Evolutionary conservation across 2,329 filamentous ascomycete genomes (phyloP).

Genomic region (Phyllachora maydis): DNA sequence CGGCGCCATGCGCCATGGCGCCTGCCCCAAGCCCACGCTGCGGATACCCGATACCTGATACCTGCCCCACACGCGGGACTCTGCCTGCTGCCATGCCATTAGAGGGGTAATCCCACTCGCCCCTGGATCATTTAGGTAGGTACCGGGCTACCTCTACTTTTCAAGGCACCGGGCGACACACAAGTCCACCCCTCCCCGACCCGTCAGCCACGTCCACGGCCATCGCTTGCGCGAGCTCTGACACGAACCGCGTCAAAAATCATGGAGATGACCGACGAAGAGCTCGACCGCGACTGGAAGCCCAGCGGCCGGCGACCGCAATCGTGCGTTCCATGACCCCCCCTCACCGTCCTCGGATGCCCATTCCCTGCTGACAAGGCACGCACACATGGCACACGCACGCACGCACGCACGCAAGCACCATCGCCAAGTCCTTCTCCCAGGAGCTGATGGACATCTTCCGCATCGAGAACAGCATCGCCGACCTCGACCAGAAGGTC

Average conservation of each 20-base stretch:
- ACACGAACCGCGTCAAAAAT: too few species aligned
- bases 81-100: too few species aligned
- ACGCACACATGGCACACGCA: not conserved
- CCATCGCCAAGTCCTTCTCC: conserved; percentile 74
- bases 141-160: too few species aligned
- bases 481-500: conserved; percentile 31
- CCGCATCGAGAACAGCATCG: conserved; percentile 52
- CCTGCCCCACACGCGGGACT: too few species aligned
- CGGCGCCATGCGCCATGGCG: too few species aligned
- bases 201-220: conserved; percentile 1
- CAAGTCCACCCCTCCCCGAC: not conserved
- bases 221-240: conserved; percentile 1
- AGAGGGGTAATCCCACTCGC: too few species aligned
- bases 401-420: conserved; percentile 26
- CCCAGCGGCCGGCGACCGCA: conserved; percentile 59
- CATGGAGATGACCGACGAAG: conserved; percentile 33
- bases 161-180: too few species aligned
- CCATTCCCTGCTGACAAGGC: too few species aligned
- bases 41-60: too few species aligned
- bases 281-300: conserved; percentile 63
- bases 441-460: conserved; percentile 75
- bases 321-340: conserved; percentile 45
- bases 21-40: too few species aligned
- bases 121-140: too few species aligned
- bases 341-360: conserved; percentile 40